Evolutionary conservation across 1,139 yeast genomes (phyloP).

Genomic region (Yueomyces sp.): DNA sequence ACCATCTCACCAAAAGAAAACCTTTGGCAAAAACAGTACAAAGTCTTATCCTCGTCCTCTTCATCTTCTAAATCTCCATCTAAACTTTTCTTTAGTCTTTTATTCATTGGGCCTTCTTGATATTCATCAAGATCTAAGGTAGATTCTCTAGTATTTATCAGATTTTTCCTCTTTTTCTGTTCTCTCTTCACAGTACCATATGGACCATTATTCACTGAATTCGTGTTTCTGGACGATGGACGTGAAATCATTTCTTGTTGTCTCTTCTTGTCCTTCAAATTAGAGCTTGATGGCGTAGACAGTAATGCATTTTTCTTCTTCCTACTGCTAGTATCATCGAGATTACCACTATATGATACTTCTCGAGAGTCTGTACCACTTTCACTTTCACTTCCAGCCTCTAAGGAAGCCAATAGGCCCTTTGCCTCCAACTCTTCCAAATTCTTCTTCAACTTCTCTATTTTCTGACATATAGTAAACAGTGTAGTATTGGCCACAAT

Average conservation of each 20-base stretch:
- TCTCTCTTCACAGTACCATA: not conserved
- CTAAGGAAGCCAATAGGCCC: constrained; percentile 57
- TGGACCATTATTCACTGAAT: not conserved
- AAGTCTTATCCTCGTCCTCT: constrained; percentile 30
- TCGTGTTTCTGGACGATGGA: constrained; percentile 1
- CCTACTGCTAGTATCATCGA: constrained; percentile 5
- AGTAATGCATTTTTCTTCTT: constrained; percentile 14
- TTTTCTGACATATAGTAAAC: constrained; percentile 62
- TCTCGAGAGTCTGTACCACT: constrained; percentile 16
- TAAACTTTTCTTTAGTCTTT: not conserved
- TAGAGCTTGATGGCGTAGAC: constrained; percentile 4
- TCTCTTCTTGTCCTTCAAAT: constrained; percentile 12
- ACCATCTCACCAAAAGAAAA: constrained; percentile 69
- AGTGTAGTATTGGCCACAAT: constrained; percentile 73
- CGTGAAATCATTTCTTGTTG: constrained; percentile 9
- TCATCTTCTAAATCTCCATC: constrained; percentile 12
- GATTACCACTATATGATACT: constrained; percentile 9
- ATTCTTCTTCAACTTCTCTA: constrained; percentile 60
- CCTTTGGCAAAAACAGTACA: constrained; percentile 57
- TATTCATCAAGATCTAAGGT: constrained; percentile 12
- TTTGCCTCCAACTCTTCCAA: constrained; percentile 66
- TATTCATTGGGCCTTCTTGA: constrained; percentile 12
- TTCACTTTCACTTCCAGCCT: constrained; percentile 24
- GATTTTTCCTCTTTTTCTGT: not conserved
- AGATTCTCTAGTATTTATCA: constrained; percentile 6